phyloP scores from a whole-genome alignment of 768 basidiomycete genomes.

The Phanerochaete sordida region DNA sequence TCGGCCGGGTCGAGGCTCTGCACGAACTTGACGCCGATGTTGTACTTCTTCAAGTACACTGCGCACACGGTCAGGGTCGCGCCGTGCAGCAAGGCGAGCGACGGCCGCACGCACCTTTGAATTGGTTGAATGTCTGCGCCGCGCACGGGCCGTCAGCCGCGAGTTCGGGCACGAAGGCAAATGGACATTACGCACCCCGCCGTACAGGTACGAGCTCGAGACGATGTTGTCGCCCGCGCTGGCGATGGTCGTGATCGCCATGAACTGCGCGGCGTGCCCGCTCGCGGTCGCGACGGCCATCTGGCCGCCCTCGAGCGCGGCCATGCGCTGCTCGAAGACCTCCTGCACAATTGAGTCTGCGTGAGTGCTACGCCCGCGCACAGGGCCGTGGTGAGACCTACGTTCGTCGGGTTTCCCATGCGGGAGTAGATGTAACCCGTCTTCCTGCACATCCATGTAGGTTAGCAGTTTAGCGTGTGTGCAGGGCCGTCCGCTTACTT shows the following conservation, averaged over 20 bases:
- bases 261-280: slow-evolving; percentile 76
- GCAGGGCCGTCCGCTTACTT: slow-evolving; percentile 29
- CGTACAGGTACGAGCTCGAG: slow-evolving; percentile 63
- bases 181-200: slow-evolving; percentile 45
- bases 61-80: not conserved
- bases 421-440: slow-evolving; percentile 64
- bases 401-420: slow-evolving; percentile 65
- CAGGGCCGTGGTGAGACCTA: slow-evolving; percentile 27
- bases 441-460: slow-evolving; percentile 22
- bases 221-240: slow-evolving; percentile 75
- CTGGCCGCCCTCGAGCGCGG: slow-evolving; percentile 72
- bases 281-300: slow-evolving; percentile 73
- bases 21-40: slow-evolving; percentile 65
- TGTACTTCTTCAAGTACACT: slow-evolving; percentile 69
- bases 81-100: not conserved
- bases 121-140: slow-evolving; percentile 61
- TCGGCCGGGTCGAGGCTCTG: slow-evolving; percentile 48
- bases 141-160: not conserved
- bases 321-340: slow-evolving; percentile 77
- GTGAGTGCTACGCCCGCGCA: not conserved
- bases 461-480: not conserved
- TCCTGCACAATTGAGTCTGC: slow-evolving; percentile 38
- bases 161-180: no score
- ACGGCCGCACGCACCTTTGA: slow-evolving; percentile 44
- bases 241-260: slow-evolving; percentile 61